Evolutionary conservation across 805 yeast species (phyloP).

Genomic region (Yarrowia alimentaria): DNA sequence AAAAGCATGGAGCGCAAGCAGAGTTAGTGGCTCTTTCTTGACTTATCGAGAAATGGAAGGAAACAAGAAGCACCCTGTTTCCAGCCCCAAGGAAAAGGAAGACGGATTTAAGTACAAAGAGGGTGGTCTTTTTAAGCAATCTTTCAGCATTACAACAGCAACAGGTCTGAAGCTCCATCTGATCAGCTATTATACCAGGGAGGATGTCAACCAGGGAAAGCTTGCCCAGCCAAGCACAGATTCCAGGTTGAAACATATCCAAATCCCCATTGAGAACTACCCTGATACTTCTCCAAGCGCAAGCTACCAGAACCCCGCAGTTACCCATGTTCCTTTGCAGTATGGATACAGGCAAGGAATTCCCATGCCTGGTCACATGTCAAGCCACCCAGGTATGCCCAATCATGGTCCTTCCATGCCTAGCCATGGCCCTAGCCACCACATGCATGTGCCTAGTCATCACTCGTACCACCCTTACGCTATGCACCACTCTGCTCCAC

Average conservation of each 20-base stretch:
- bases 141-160: conserved; percentile 55
- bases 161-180: conserved; percentile 57
- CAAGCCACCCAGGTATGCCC: too few species aligned
- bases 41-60: conserved; percentile 61
- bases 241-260: conserved; percentile 40
- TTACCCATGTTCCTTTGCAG: conserved; percentile 14
- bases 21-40: conserved; percentile 63
- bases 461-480: conserved; percentile 19
- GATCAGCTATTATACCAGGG: conserved; percentile 51
- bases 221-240: conserved; percentile 49
- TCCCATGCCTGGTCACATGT: conserved; percentile 15
- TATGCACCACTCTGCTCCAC: conserved; percentile 6
- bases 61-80: conserved; percentile 6
- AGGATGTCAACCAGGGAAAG: conserved; percentile 34
- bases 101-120: conserved; percentile 45
- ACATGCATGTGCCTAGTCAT: conserved; percentile 16
- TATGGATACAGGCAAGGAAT: conserved; percentile 22
- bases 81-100: conserved; percentile 19
- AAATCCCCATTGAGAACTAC: conserved; percentile 37
- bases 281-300: conserved; percentile 31
- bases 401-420: too few species aligned
- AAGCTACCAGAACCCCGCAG: conserved; percentile 28
- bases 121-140: conserved; percentile 62
- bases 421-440: conserved; percentile 12
- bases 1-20: conserved; percentile 66